Percentiles rank a stretch among this genome's conserved stretches.
Evolutionary conservation across 2,329 filamentous ascomycete genomes (phyloP).

Genomic region (Aspergillus unguis): DNA sequence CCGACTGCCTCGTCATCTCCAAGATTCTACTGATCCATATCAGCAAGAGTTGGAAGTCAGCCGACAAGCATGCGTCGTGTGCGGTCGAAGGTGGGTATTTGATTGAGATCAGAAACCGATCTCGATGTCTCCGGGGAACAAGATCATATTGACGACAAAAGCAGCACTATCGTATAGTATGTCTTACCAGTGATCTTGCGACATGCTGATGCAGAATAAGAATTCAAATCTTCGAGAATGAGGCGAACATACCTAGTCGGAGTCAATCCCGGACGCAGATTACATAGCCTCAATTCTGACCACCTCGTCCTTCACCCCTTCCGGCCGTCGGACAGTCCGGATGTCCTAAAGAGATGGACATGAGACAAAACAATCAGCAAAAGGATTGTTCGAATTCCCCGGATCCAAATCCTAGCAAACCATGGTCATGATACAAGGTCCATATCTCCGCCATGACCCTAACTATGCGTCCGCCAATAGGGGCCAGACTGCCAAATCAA

Average conservation of each 20-base stretch:
- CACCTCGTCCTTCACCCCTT: not conserved
- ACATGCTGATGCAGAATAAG: not conserved
- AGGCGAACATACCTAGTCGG: not conserved
- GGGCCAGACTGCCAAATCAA: too few species aligned
- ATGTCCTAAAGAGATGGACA: not conserved
- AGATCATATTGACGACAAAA: not conserved
- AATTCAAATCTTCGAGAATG: not conserved
- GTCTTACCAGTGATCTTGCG: too few species aligned
- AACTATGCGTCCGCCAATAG: too few species aligned
- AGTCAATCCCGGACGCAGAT: not conserved
- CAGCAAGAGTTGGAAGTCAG: not conserved
- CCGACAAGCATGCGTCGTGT: constrained; percentile 10
- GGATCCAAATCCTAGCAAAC: not conserved
- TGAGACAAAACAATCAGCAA: not conserved
- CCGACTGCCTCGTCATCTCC: not conserved
- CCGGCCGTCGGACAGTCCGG: not conserved
- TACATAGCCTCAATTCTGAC: not conserved
- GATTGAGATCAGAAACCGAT: not conserved
- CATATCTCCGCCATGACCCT: not conserved
- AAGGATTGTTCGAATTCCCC: not conserved
- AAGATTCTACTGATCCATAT: not conserved
- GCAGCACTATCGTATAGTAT: not conserved
- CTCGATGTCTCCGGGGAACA: constrained; percentile 1
- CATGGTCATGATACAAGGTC: not conserved
- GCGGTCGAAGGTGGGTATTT: constrained; percentile 3